A percentile compares a stretch with the other conserved stretches of the same genome.
These are phyloP conservation scores for Ramaria rubella DNA, from an alignment of 768 basidiomycete genomes.

Conservation along the genomic window DNA sequence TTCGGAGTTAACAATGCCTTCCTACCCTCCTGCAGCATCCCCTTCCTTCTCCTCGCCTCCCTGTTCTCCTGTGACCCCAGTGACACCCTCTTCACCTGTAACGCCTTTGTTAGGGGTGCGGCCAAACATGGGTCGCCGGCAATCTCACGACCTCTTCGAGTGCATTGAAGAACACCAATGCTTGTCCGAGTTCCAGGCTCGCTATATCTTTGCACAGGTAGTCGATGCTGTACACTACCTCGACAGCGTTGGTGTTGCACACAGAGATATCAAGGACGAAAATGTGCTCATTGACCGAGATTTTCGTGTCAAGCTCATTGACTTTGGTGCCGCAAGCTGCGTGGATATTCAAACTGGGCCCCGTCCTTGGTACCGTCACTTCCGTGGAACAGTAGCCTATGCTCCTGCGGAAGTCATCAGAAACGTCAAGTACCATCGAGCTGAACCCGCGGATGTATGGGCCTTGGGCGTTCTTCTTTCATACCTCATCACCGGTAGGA, in stretches of 20 bases:
- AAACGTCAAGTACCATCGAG: conserved; percentile 64
- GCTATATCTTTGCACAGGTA: conserved; percentile 81
- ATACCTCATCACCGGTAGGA: conserved; percentile 85
- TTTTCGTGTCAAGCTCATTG: conserved; percentile 87
- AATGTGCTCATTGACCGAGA: conserved; percentile 77
- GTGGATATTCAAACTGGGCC: conserved; percentile 47
- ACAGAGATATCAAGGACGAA: conserved; percentile 97
- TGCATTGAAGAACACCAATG: conserved; percentile 88
- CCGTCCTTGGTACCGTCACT: conserved; percentile 64
- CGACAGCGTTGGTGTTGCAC: conserved; percentile 76
- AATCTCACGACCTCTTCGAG: conserved; percentile 91
- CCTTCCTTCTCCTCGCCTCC: conserved; percentile 14
- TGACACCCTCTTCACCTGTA: conserved; percentile 12
- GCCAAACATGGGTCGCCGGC: conserved; percentile 48
- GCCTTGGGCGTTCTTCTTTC: conserved; percentile 92
- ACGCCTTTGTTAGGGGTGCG: conserved; percentile 20
- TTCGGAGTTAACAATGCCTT: neutral
- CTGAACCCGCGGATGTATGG: conserved; percentile 95
- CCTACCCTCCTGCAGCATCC: conserved; percentile 21
- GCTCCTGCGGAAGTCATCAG: conserved; percentile 94
- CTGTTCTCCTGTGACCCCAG: conserved; percentile 14
- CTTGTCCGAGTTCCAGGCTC: conserved; percentile 70
- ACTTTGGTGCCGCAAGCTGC: conserved; percentile 82
- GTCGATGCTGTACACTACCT: conserved; percentile 81
- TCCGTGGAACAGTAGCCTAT: conserved; percentile 94